Conservation (phyloP, 805 yeast species). For the Sugiyamaella mastotermitis region DNA sequence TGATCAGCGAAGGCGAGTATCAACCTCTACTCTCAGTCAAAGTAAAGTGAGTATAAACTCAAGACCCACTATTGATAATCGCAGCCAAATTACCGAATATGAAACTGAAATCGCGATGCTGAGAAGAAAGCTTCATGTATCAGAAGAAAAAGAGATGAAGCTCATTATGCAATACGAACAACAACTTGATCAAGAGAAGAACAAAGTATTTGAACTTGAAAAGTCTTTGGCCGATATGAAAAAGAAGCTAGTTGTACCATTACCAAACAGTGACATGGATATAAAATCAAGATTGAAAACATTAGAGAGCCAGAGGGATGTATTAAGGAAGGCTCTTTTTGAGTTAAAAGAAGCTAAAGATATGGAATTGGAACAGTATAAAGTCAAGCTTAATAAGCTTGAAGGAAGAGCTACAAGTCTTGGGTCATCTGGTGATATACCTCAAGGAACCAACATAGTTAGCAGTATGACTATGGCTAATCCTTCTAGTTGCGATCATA, state of each 20-base stretch:
- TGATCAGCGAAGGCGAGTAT: not conserved
- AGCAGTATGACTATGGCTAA: no score
- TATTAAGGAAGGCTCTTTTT: constrained; percentile 18
- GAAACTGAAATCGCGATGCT: not conserved
- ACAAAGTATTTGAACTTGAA: constrained; percentile 16
- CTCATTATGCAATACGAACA: constrained; percentile 19
- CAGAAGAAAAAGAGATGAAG: constrained; percentile 18
- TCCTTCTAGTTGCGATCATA: no score
- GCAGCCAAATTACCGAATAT: not conserved
- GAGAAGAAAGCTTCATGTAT: constrained; percentile 11
- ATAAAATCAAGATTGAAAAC: constrained; percentile 9
- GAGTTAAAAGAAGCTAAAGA: constrained; percentile 20
- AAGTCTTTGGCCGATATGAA: no score
- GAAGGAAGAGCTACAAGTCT: no score
- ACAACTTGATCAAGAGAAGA: constrained; percentile 20
- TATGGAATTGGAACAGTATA: constrained; percentile 18
- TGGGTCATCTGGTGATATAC: no score
- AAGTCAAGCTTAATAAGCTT: no score
- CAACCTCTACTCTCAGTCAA: not conserved
- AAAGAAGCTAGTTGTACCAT: no score
- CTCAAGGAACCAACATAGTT: no score
- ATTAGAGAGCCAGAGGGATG: constrained; percentile 20
- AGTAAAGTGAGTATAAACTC: not conserved
- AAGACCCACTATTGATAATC: not conserved
- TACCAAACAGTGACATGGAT: constrained; percentile 13